Evolutionary conservation across 805 yeast genomes (phyloP).

Genomic region (Candida mattraensis): DNA sequence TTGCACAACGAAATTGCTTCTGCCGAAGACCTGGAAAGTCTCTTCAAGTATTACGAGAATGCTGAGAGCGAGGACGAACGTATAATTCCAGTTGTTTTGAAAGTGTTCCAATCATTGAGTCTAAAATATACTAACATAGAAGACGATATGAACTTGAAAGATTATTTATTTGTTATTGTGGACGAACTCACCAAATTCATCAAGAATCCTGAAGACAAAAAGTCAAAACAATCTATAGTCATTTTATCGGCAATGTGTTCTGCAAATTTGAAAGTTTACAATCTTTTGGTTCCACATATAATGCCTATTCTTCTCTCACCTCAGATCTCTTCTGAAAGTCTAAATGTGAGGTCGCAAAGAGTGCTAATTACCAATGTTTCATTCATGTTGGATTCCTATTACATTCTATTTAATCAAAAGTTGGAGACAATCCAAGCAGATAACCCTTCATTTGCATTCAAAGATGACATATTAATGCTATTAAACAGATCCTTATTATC

Average conservation of each 20-base stretch:
- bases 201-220: slow-evolving; percentile 47
- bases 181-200: slow-evolving; percentile 58
- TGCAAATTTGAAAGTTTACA: slow-evolving; percentile 45
- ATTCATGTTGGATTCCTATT: slow-evolving; percentile 52
- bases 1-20: slow-evolving; percentile 62
- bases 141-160: slow-evolving; percentile 18
- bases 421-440: slow-evolving; percentile 10
- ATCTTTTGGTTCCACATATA: slow-evolving; percentile 45
- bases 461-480: slow-evolving; percentile 67
- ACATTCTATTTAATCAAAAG: slow-evolving; percentile 39
- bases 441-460: slow-evolving; percentile 45
- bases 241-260: slow-evolving; percentile 57
- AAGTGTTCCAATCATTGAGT: slow-evolving; percentile 46
- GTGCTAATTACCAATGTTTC: slow-evolving; percentile 59
- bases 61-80: slow-evolving; percentile 35
- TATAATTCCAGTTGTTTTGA: slow-evolving; percentile 41
- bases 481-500: slow-evolving; percentile 70
- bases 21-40: slow-evolving; percentile 27
- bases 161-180: slow-evolving; percentile 29
- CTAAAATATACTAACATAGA: slow-evolving; percentile 28
- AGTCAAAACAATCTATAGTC: slow-evolving; percentile 60
- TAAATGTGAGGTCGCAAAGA: slow-evolving; percentile 59
- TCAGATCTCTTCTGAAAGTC: slow-evolving; percentile 22
- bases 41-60: slow-evolving; percentile 31
- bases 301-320: slow-evolving; percentile 44